These are phyloP conservation scores for Cystobasidium ongulense DNA, from an alignment of 768 basidiomycete species.

Conservation along the genomic window DNA sequence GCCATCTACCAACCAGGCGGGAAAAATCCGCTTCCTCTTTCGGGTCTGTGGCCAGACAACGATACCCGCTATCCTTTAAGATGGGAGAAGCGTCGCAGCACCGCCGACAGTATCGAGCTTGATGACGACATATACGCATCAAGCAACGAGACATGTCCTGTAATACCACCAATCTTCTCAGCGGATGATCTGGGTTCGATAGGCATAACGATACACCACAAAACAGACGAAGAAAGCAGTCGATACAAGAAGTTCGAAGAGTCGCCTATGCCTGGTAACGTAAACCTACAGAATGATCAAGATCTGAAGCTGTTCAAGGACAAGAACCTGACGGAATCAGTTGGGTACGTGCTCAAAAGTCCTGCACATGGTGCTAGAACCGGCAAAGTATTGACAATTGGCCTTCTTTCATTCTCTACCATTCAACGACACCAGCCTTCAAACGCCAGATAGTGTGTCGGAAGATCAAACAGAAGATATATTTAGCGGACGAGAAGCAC, in stretches of 20 bases:
- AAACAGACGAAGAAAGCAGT: not conserved
- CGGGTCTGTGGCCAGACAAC: constrained; percentile 11
- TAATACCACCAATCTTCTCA: not conserved
- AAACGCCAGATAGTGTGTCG: not conserved
- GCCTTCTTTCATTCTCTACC: not conserved
- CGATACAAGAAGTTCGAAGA: not conserved
- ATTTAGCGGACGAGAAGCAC: not conserved
- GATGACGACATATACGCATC: not conserved
- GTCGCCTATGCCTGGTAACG: not conserved
- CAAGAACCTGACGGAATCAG: not conserved
- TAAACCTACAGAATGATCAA: not conserved
- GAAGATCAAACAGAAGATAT: not conserved
- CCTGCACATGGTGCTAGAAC: too few species aligned
- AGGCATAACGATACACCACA: constrained; percentile 15
- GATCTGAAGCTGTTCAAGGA: not conserved
- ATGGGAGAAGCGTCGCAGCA: constrained; percentile 4
- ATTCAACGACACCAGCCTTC: not conserved
- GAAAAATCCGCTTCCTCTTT: constrained; percentile 24
- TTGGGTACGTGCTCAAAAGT: constrained; percentile 12
- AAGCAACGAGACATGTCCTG: not conserved
- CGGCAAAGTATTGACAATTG: too few species aligned
- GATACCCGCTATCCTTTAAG: not conserved
- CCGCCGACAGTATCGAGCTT: not conserved
- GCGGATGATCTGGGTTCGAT: constrained; percentile 14
- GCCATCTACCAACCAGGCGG: constrained; percentile 20